Conservation (phyloP, 352 stramenopile species). For the Pythium myriotylum region DNA sequence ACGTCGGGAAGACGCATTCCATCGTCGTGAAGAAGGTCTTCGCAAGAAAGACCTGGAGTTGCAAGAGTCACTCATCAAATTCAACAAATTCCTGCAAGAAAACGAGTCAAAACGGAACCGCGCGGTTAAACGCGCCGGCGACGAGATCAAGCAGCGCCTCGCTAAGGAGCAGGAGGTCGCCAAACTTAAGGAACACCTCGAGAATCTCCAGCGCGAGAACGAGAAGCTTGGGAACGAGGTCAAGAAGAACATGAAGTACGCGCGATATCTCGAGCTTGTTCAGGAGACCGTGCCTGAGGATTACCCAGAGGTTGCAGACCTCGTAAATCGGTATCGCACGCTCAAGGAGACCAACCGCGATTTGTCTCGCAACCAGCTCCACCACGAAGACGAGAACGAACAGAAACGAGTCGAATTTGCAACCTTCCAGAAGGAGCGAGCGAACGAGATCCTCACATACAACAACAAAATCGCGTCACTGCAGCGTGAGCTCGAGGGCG, state of each 20-base stretch:
- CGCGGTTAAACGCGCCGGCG: slow-evolving; percentile 88
- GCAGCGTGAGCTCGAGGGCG: slow-evolving; percentile 76
- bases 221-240: slow-evolving; percentile 69
- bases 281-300: slow-evolving; percentile 90
- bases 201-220: slow-evolving; percentile 63
- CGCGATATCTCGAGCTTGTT: slow-evolving; percentile 86
- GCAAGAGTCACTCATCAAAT: slow-evolving; percentile 96
- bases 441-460: slow-evolving; percentile 92
- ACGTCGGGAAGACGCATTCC: slow-evolving; percentile 89
- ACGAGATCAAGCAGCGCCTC: slow-evolving; percentile 92
- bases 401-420: slow-evolving; percentile 78
- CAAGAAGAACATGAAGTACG: slow-evolving; percentile 87
- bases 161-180: slow-evolving; percentile 89
- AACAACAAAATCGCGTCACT: slow-evolving; percentile 91
- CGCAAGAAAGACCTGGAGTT: slow-evolving; percentile 94
- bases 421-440: slow-evolving; percentile 87
- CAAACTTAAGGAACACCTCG: slow-evolving; percentile 73
- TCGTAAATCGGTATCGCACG: slow-evolving; percentile 92
- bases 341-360: slow-evolving; percentile 91
- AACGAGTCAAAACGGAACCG: slow-evolving; percentile 95
- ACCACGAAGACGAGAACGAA: slow-evolving; percentile 89
- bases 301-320: slow-evolving; percentile 91
- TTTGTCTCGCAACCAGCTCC: slow-evolving; percentile 66
- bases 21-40: slow-evolving; percentile 91
- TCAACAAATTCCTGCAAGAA: slow-evolving; percentile 95